A percentile compares a stretch with the other conserved stretches of the same genome.
Evolutionary conservation across 139 green algal genomes (phyloP).

Genomic region (Tetraselmis chui): DNA sequence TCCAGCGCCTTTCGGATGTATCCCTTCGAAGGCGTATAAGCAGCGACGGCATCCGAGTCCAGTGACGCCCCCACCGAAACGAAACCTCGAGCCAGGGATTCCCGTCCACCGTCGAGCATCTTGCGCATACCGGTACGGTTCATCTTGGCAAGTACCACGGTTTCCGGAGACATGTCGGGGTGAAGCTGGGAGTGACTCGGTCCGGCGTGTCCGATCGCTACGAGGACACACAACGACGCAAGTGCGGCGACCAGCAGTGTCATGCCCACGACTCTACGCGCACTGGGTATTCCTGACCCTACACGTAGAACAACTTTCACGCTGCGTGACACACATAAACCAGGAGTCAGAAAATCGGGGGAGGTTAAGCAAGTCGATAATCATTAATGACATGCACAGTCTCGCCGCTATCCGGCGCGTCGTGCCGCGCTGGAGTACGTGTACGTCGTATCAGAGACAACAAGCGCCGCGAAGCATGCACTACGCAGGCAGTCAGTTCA

Average conservation of each 20-base stretch:
- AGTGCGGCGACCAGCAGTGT: not conserved
- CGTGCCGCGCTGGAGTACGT: too few relatives aligned
- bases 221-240: not conserved
- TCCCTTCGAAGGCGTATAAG: not conserved
- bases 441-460: too few relatives aligned
- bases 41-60: not conserved
- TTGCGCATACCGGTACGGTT: not conserved
- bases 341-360: too few relatives aligned
- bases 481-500: too few relatives aligned
- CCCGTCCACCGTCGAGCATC: not conserved
- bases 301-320: not conserved
- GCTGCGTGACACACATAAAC: too few relatives aligned
- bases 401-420: too few relatives aligned
- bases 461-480: too few relatives aligned
- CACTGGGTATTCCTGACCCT: not conserved
- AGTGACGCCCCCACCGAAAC: not conserved
- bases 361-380: too few relatives aligned
- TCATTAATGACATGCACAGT: too few relatives aligned
- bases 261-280: not conserved
- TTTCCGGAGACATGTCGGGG: not conserved
- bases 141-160: not conserved
- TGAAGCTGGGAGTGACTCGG: not conserved
- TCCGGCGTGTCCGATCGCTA: not conserved
- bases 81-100: not conserved
- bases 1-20: not conserved